phyloP scores from a whole-genome alignment of 495 filamentous ascomycete genomes.

The Tetracladium marchalianum region DNA sequence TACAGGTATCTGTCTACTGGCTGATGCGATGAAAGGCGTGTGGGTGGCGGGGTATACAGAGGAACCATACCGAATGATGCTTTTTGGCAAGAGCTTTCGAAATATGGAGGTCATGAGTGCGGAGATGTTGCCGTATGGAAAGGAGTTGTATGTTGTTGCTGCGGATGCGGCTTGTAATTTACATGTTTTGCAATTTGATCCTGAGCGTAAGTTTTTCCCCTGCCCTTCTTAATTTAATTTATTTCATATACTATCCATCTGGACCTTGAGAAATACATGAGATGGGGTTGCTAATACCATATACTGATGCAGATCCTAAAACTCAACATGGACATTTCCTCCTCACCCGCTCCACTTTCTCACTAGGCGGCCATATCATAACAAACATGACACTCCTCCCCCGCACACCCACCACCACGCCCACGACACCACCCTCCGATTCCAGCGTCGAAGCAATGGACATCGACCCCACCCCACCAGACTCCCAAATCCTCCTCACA shows the following conservation, averaged over 20 bases:
- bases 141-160: conserved; percentile 71
- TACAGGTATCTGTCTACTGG: conserved; percentile 74
- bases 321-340: conserved; percentile 81
- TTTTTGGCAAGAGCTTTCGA: conserved; percentile 78
- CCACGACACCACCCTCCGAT: conserved; percentile 29
- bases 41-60: conserved; percentile 94
- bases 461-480: conserved; percentile 17
- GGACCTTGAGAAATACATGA: too few relatives aligned
- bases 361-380: conserved; percentile 66
- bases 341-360: conserved; percentile 75
- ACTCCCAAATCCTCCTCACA: conserved; percentile 56
- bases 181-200: conserved; percentile 87
- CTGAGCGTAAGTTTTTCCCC: conserved; percentile 50
- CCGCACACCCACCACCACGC: conserved; percentile 37
- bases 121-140: conserved; percentile 82
- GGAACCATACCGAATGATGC: conserved; percentile 87
- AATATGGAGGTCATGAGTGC: conserved; percentile 70
- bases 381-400: conserved; percentile 68
- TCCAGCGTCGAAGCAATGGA: conserved; percentile 16
- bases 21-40: conserved; percentile 83
- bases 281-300: conserved; percentile 1
- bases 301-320: conserved; percentile 64
- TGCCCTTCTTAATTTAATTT: neutral
- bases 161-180: conserved; percentile 79
- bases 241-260: too few relatives aligned